Evolutionary conservation across 768 basidiomycete species (phyloP).

Genomic region (Tricholomella constricta): DNA sequence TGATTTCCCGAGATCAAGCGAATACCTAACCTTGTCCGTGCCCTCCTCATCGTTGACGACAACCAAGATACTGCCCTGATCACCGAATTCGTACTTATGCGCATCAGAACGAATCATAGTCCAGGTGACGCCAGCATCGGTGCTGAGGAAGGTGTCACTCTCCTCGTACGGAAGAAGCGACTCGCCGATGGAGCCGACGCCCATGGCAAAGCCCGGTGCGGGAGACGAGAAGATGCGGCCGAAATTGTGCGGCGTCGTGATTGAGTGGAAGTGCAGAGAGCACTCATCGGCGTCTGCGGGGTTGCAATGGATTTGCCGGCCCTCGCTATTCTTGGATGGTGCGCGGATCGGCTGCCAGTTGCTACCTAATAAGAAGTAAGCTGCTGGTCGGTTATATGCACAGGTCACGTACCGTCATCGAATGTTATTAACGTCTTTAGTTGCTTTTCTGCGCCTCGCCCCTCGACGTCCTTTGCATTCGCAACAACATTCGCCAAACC

Average conservation of each 20-base stretch:
- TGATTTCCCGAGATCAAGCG: conserved; percentile 75
- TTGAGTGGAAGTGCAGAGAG: conserved; percentile 90
- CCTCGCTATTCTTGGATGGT: conserved; percentile 58
- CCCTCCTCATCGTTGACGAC: conserved; percentile 83
- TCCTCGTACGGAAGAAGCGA: conserved; percentile 73
- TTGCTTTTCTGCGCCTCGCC: conserved; percentile 65
- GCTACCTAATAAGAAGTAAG: conserved; percentile 44
- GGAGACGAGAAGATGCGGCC: conserved; percentile 94
- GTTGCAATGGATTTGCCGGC: conserved; percentile 65
- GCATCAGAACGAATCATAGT: conserved; percentile 71
- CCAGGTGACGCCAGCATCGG: conserved; percentile 89
- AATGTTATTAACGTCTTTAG: conserved; percentile 84
- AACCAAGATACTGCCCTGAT: conserved; percentile 78
- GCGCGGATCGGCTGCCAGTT: conserved; percentile 73
- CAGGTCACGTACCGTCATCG: conserved; percentile 57
- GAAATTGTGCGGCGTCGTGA: conserved; percentile 90
- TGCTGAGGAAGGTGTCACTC: conserved; percentile 92
- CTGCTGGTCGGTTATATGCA: background rate
- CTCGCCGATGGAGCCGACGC: conserved; percentile 87
- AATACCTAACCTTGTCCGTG: conserved; percentile 72
- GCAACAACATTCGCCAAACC: conserved; percentile 87
- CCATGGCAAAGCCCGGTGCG: conserved; percentile 94
- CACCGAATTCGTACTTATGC: conserved; percentile 96
- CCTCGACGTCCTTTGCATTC: conserved; percentile 85
- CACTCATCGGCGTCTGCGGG: conserved; percentile 58